Conservation (phyloP, 345 rosid genomes). For the Turritis glabra region DNA sequence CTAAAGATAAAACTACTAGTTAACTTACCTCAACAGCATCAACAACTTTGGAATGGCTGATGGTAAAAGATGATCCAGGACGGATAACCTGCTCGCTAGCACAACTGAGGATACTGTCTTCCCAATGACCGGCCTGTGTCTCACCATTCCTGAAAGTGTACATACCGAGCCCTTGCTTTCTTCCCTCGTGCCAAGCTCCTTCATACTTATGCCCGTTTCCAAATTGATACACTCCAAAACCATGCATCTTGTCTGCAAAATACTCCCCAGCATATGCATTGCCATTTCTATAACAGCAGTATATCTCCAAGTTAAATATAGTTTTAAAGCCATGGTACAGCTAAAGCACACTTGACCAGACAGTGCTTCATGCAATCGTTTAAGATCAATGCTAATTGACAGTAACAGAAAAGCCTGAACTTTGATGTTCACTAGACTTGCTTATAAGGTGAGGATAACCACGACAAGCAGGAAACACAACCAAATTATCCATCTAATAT, state of each 20-base stretch:
- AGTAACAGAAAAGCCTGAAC: neutral
- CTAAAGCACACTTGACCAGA: neutral
- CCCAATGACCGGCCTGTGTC: conserved; percentile 69
- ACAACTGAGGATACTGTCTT: conserved; percentile 41
- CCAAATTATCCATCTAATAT: neutral
- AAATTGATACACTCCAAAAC: conserved; percentile 69
- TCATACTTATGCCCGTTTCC: conserved; percentile 67
- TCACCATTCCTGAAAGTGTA: conserved; percentile 70
- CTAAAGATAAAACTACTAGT: neutral
- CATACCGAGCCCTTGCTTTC: conserved; percentile 71
- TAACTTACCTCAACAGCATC: conserved; percentile 72
- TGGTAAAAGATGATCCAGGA: conserved; percentile 67
- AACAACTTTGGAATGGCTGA: conserved; percentile 75
- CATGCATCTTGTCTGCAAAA: conserved; percentile 79
- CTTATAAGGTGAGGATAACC: neutral
- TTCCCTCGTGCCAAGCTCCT: conserved; percentile 87
- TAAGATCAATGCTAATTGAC: neutral
- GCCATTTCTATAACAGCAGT: conserved; percentile 64
- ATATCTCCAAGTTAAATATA: neutral
- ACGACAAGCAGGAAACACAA: neutral
- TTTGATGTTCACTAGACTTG: neutral
- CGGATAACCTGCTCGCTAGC: conserved; percentile 27
- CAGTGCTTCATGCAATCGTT: neutral
- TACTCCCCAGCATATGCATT: conserved; percentile 70
- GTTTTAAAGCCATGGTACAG: neutral